Evolutionary conservation across 108 stramenopile genomes (phyloP).

Genomic region (Mayamaea pseudoterrestris): DNA sequence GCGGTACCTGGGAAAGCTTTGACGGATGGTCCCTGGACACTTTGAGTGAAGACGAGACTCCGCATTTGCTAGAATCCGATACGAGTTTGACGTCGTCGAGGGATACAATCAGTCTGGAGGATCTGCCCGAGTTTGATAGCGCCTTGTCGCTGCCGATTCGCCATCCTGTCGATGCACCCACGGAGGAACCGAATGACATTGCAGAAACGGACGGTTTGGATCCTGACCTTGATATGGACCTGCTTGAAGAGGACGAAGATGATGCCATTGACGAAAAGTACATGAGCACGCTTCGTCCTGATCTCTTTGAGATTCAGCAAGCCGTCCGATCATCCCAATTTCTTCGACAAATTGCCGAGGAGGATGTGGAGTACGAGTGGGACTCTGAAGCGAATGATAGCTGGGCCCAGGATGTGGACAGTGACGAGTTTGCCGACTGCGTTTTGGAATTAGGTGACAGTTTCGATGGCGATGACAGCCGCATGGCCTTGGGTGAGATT

Average conservation of each 20-base stretch:
- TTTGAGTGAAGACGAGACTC: not conserved
- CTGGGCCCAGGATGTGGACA: slow-evolving; percentile 27
- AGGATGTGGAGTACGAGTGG: slow-evolving; percentile 25
- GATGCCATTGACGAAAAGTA: slow-evolving; percentile 1
- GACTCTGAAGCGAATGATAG: slow-evolving; percentile 44
- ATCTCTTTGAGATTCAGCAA: not conserved
- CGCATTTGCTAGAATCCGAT: slow-evolving; percentile 1
- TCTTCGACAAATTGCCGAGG: slow-evolving; percentile 18
- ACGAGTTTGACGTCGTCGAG: not conserved
- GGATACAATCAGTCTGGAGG: slow-evolving; percentile 1
- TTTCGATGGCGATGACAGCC: too few relatives aligned
- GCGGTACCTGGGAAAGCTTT: slow-evolving; percentile 3
- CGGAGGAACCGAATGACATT: not conserved
- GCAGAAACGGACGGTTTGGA: slow-evolving; percentile 1
- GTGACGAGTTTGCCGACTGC: too few relatives aligned
- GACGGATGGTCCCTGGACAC: slow-evolving; percentile 1
- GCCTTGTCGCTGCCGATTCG: not conserved
- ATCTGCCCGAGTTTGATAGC: not conserved
- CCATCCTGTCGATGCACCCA: not conserved
- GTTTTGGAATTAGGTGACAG: too few relatives aligned
- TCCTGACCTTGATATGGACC: slow-evolving; percentile 2
- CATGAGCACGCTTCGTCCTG: not conserved
- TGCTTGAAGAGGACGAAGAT: slow-evolving; percentile 3
- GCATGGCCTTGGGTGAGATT: too few relatives aligned
- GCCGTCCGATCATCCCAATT: too few relatives aligned